These are phyloP conservation scores for Ceratocystis ficicola DNA, from an alignment of 2,329 filamentous ascomycete species.

Conservation along the genomic window DNA sequence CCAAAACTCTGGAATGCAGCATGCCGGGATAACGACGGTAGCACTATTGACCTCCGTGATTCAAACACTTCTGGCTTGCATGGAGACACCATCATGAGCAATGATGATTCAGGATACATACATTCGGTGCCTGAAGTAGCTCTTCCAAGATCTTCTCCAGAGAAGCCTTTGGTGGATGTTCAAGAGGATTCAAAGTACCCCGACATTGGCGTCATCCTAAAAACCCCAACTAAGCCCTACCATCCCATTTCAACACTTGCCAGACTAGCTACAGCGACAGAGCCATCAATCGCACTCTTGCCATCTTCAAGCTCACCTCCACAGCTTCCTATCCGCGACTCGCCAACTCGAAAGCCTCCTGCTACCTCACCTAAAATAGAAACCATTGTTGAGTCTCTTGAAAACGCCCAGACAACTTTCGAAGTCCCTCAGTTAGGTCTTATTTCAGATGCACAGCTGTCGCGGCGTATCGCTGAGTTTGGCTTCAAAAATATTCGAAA, in stretches of 20 bases:
- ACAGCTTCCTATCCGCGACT: conserved; percentile 16
- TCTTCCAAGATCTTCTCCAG: neutral
- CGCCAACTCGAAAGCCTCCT: conserved; percentile 8
- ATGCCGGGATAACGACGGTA: conserved; percentile 51
- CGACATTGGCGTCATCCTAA: conserved; percentile 8
- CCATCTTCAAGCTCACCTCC: conserved; percentile 6
- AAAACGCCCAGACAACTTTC: neutral
- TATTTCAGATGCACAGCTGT: conserved; percentile 51
- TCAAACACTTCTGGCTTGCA: neutral
- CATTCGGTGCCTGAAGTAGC: neutral
- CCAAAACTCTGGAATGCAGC: conserved; percentile 57
- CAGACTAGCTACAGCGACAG: neutral
- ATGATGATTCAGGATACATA: neutral
- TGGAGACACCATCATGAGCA: neutral
- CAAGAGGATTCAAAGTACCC: conserved; percentile 14
- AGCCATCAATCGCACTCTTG: neutral
- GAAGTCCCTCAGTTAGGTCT: conserved; percentile 44
- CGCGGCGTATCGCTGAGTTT: conserved; percentile 49
- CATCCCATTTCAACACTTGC: neutral
- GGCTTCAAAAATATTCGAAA: conserved; percentile 63
- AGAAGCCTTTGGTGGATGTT: neutral
- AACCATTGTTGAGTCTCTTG: conserved; percentile 5
- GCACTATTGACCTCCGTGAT: conserved; percentile 37
- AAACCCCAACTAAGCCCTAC: neutral
- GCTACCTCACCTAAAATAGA: neutral